Conservation (phyloP, 1,284 basidiomycete genomes). For the Sanghuangporus baumii region DNA sequence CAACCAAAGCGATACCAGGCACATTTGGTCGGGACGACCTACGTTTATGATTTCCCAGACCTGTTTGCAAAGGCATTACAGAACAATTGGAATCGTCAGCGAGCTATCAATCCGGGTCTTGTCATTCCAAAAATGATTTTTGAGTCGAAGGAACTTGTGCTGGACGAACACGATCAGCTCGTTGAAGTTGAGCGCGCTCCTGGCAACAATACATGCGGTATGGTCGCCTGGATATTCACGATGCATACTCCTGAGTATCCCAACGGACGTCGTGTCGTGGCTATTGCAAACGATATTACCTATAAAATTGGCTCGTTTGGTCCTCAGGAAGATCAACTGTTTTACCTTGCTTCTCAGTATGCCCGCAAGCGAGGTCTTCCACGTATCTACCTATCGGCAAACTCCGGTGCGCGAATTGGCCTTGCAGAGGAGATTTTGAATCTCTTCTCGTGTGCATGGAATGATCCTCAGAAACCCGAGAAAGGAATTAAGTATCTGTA, state of each 20-base stretch:
- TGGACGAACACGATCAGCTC: slow-evolving; percentile 90
- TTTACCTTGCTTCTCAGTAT: slow-evolving; percentile 92
- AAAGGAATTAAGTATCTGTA: slow-evolving; percentile 98
- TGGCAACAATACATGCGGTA: slow-evolving; percentile 93
- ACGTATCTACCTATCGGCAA: slow-evolving; percentile 96
- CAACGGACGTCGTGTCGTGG: slow-evolving; percentile 80
- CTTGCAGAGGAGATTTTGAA: slow-evolving; percentile 89
- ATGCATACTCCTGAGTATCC: slow-evolving; percentile 93
- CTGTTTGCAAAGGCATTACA: slow-evolving; percentile 96
- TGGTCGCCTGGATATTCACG: slow-evolving; percentile 98
- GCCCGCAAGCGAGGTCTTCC: slow-evolving; percentile 87
- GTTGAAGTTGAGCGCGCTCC: slow-evolving; percentile 87
- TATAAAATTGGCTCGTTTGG: slow-evolving; percentile 99
- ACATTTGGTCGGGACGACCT: slow-evolving; percentile 98
- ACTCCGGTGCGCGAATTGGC: slow-evolving; percentile 96
- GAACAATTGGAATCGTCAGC: slow-evolving; percentile 83
- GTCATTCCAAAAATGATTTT: slow-evolving; percentile 75
- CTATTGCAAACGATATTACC: slow-evolving; percentile 98
- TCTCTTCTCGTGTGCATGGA: slow-evolving; percentile 92
- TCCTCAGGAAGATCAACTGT: slow-evolving; percentile 93
- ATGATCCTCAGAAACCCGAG: slow-evolving; percentile 74
- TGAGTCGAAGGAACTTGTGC: slow-evolving; percentile 84
- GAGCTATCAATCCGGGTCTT: slow-evolving; percentile 59
- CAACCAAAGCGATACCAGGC: slow-evolving; percentile 99
- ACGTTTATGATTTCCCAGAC: slow-evolving; percentile 98